These are phyloP conservation scores for Garcia nutans DNA, from an alignment of 345 rosid genomes.

Conservation along the genomic window DNA sequence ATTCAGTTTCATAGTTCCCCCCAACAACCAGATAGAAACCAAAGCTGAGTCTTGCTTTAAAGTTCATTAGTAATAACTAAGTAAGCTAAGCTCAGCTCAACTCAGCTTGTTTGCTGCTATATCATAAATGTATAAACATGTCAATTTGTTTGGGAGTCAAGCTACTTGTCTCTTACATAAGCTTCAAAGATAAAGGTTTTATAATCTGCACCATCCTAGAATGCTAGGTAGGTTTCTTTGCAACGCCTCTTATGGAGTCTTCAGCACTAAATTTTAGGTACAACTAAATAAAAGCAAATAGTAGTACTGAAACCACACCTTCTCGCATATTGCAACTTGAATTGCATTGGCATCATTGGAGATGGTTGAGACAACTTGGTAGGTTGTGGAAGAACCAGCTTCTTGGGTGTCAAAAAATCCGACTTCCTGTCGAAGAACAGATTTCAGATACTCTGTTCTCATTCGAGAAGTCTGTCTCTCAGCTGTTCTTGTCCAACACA, in stretches of 20 bases:
- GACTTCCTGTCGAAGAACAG: slow-evolving; percentile 67
- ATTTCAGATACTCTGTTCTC: slow-evolving; percentile 56
- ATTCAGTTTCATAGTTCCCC: background rate
- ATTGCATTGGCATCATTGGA: slow-evolving; percentile 62
- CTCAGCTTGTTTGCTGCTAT: too few relatives aligned
- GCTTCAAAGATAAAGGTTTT: background rate
- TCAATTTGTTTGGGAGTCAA: background rate
- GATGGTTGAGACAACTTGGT: slow-evolving; percentile 57
- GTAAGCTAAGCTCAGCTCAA: too few relatives aligned
- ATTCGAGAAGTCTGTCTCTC: slow-evolving; percentile 68
- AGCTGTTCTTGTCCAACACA: slow-evolving; percentile 71
- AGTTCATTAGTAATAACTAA: too few relatives aligned
- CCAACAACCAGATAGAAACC: background rate
- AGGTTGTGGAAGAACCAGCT: slow-evolving; percentile 56
- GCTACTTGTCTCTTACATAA: background rate
- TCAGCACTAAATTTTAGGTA: background rate
- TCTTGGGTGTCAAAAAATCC: slow-evolving; percentile 65
- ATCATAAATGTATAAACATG: too few relatives aligned
- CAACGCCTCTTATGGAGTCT: background rate
- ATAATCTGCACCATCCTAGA: background rate
- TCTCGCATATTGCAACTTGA: slow-evolving; percentile 66
- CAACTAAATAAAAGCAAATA: background rate
- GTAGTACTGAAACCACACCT: slow-evolving; percentile 32
- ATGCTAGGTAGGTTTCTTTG: background rate
- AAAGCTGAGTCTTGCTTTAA: too few relatives aligned